Conservation (phyloP, 495 filamentous ascomycete genomes). For the Penicillium argentinense region DNA sequence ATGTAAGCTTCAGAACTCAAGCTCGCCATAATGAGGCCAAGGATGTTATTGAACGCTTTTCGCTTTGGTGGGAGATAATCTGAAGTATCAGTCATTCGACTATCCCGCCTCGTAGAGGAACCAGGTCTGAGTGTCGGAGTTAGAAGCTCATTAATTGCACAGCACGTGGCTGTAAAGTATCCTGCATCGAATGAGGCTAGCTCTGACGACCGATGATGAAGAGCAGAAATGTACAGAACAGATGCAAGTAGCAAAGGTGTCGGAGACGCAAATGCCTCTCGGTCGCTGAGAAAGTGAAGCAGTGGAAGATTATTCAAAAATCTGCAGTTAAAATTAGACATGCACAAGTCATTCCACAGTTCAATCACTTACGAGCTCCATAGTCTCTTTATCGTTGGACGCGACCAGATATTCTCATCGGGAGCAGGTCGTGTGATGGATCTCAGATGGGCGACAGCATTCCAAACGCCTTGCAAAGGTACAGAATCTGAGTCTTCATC, state of each 20-base stretch:
- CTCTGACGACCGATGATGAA: conserved; percentile 30
- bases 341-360: not conserved
- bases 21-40: conserved; percentile 43
- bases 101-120: not conserved
- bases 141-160: conserved; percentile 35
- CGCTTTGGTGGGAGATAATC: not conserved
- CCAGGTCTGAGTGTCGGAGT: conserved; percentile 11
- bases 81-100: not conserved
- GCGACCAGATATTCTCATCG: conserved; percentile 34
- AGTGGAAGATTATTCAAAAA: conserved; percentile 39
- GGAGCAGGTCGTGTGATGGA: conserved; percentile 26
- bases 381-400: conserved; percentile 27
- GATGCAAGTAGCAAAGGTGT: conserved; percentile 39
- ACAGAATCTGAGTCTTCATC: conserved; percentile 18
- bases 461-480: conserved; percentile 27
- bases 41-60: conserved; percentile 34
- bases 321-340: conserved; percentile 10
- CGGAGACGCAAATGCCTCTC: conserved; percentile 31
- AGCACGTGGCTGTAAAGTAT: conserved; percentile 37
- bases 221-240: conserved; percentile 41
- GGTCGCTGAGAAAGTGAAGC: conserved; percentile 39
- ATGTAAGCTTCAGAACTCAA: conserved; percentile 40
- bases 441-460: conserved; percentile 30
- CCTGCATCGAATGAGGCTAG: conserved; percentile 24
- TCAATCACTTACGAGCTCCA: conserved; percentile 35